phyloP scores from a whole-genome alignment of 176 grass and related monocot species.

The Oryza glaberrima region DNA sequence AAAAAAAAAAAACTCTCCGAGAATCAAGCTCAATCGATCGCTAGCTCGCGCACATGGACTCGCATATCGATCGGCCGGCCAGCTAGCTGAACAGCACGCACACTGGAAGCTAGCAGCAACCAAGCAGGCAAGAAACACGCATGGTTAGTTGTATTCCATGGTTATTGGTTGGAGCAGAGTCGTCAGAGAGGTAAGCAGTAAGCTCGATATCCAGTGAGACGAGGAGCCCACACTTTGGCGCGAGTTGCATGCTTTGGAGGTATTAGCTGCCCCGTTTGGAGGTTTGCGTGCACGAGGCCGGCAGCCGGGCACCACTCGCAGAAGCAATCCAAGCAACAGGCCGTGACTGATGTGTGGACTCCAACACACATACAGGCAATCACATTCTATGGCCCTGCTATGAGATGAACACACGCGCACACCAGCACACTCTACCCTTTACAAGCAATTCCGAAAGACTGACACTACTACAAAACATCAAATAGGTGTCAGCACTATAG shows the following conservation, averaged over 20 bases:
- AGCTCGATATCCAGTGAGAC: not conserved
- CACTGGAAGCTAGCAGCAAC: not conserved
- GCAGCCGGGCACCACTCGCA: not conserved
- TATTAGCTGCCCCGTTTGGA: not conserved
- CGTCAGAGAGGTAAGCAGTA: no score
- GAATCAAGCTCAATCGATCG: not conserved
- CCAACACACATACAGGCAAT: no score
- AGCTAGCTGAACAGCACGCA: not conserved
- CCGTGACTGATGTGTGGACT: not conserved
- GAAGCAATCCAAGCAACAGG: not conserved
- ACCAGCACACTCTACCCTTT: no score
- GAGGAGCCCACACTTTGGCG: not conserved
- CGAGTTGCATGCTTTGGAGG: not conserved
- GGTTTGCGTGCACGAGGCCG: not conserved
- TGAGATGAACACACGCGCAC: no score
- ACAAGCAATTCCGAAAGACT: no score
- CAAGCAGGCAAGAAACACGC: not conserved
- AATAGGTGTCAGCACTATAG: no score
- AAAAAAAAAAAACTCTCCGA: not conserved
- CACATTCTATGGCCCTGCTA: no score
- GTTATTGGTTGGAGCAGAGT: not conserved
- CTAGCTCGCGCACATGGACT: no score
- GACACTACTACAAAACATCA: no score
- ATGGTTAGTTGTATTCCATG: not conserved
- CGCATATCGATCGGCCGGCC: no score